Percentiles rank a stretch among this genome's conserved stretches.
Evolutionary conservation across 805 yeast genomes (phyloP).

Genomic region (Clavispora asparagi): DNA sequence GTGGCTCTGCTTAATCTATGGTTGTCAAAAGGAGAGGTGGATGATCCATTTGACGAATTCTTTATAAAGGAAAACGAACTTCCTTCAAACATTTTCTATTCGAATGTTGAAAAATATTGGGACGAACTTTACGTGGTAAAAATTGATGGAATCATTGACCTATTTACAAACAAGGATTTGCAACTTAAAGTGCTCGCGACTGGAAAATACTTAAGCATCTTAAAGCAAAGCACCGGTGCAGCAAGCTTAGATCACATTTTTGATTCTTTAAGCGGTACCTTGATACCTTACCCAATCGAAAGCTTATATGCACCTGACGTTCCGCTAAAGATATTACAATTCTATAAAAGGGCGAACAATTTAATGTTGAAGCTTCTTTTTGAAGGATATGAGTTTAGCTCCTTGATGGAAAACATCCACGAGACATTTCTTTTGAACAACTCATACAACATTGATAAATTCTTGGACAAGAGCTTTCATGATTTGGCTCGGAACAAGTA

Average conservation of each 20-base stretch:
- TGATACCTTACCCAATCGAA: slow-evolving; percentile 17
- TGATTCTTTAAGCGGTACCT: slow-evolving; percentile 14
- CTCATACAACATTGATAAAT: slow-evolving; percentile 46
- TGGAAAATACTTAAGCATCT: slow-evolving; percentile 78
- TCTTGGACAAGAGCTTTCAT: slow-evolving; percentile 44
- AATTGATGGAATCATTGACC: slow-evolving; percentile 68
- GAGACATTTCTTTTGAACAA: slow-evolving; percentile 53
- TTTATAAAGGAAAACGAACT: slow-evolving; percentile 39
- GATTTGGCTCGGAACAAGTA: slow-evolving; percentile 47
- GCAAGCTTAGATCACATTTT: slow-evolving; percentile 26
- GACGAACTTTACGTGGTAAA: slow-evolving; percentile 68
- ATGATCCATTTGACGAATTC: slow-evolving; percentile 82
- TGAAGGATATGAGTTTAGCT: slow-evolving; percentile 52
- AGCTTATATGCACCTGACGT: slow-evolving; percentile 41
- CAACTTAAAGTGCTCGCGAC: slow-evolving; percentile 69
- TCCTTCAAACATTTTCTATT: slow-evolving; percentile 24
- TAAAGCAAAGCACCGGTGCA: slow-evolving; percentile 54
- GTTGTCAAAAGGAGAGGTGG: slow-evolving; percentile 67
- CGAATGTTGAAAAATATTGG: slow-evolving; percentile 61
- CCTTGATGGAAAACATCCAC: slow-evolving; percentile 47
- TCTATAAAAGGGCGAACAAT: slow-evolving; percentile 64
- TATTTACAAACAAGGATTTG: slow-evolving; percentile 47
- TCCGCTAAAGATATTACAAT: slow-evolving; percentile 50
- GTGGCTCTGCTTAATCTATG: slow-evolving; percentile 68
- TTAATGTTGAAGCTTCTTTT: slow-evolving; percentile 52